Base-by-base conservation (phyloP, 441 rosid species). In the Gossypium davidsonii region DNA sequence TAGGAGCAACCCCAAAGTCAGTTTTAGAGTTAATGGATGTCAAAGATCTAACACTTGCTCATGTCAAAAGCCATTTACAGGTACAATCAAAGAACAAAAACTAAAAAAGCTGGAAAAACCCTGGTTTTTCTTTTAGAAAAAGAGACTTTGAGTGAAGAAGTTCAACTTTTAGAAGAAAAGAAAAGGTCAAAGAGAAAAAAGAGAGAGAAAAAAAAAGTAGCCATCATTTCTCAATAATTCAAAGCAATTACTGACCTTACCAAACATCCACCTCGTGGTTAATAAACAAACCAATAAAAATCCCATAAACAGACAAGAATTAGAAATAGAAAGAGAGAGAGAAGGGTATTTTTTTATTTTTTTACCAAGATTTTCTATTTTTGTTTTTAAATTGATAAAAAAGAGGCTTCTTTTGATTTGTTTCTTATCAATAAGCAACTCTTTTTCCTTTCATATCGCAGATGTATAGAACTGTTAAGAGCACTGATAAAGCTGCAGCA, bases 401-500 rank as follows among this genome's bases (percentile, higher is more conserved):
- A n/a, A 37, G 42, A 31, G 70, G 14, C 53, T 21, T 42, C 17
- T 25, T 65, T 49, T 15, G 42, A 34, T 49, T 49, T 49, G 53
- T 49, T 42, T 9, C 5, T 1, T 34, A 6, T 34, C 42, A 34
- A 6, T 34, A 6, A 34, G 42, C 42, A 34, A 34, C 42, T 34
- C 42, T 34, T 34, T 34, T 34, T 34, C 42, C 42, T 34, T 34
- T 34, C 42, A 34, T 34, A 53, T 73, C 61, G 67, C 80, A 83
- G 86, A 83, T 83, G 86, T 83, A 79, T 71, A 79, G 86, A 78
- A 83, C 84, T 56, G 82, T 83, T 31, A 83, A 80, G 78, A 77
- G 79, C 75, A 80, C 83, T 37, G 83, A 81, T 72, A 81, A 74
- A 18, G 77, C 83, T 28, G 77, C 79, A 31, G 81, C 82, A 34